Evolutionary conservation across 1,284 basidiomycete species (phyloP).

Genomic region (Apiotrichum akiyoshidainum): DNA sequence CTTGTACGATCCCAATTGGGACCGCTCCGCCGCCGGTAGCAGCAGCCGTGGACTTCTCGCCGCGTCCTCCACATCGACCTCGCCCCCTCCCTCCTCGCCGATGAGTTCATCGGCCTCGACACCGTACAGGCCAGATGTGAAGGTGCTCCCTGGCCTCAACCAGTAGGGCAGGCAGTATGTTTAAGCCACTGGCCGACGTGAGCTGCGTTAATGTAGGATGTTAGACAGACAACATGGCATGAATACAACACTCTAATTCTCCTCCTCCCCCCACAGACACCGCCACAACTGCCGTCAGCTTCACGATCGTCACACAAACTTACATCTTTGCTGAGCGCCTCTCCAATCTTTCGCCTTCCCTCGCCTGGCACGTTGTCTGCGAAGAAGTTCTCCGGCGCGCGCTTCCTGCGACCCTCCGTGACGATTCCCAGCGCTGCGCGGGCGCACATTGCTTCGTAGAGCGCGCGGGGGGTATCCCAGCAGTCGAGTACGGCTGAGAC

Average conservation of each 20-base stretch:
- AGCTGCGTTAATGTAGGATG: no score
- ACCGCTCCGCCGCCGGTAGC: no score
- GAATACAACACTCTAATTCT: background rate
- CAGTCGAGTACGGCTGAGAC: constrained; percentile 52
- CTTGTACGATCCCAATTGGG: no score
- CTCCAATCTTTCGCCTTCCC: constrained; percentile 50
- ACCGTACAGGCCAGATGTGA: no score
- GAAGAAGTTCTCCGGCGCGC: constrained; percentile 34
- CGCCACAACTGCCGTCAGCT: constrained; percentile 11
- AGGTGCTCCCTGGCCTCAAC: no score
- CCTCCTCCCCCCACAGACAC: constrained; percentile 7
- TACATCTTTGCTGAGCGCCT: constrained; percentile 51
- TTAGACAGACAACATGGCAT: background rate
- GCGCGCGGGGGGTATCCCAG: constrained; percentile 53
- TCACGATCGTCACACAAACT: constrained; percentile 10
- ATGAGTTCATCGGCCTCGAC: no score
- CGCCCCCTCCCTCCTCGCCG: no score
- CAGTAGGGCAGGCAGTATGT: no score
- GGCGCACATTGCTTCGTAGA: constrained; percentile 49
- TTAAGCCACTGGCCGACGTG: no score
- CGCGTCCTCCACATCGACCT: no score
- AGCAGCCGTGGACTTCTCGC: no score
- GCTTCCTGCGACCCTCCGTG: constrained; percentile 22
- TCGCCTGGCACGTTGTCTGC: constrained; percentile 46
- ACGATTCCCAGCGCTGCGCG: constrained; percentile 9